Evolutionary conservation across 495 filamentous ascomycete species (phyloP), one percentile per base, ranked within the genome.

Genomic region (Niebla homalea): DNA sequence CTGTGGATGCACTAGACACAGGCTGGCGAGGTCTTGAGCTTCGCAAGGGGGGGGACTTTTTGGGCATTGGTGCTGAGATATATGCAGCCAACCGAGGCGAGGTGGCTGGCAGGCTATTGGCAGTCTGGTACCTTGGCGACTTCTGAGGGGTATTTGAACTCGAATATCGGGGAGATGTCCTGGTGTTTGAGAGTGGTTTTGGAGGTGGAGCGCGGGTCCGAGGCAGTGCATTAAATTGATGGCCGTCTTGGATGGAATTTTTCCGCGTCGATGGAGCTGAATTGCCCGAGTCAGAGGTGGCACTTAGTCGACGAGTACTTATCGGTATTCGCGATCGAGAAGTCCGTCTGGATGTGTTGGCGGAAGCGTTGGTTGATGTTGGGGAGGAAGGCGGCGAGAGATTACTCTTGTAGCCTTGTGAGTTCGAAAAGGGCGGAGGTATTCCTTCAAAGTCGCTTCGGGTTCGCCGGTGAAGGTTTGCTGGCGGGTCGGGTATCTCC

Each of bases 21-120:
- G 84, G 83, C 62, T 85, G 82, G 25, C 89, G 73, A 18, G 86
- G 85, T 37, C 85, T 73, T 10, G 89, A 94, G 55, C 87, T 89
- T 50, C 89, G 77, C 19, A 95, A 68, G 12, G 80, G 82, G 0
- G 89, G 89, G 4, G 83, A 86, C 49, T 75, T 76, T 48, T 79
- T 78, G 5, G 74, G 74, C 26, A 66, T 70, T 11, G 80, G 77
- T 16, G 74, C 71, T 46, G 76, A 72, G 53, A 87, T 80, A 65
- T 81, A 81, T n/a, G 80, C 83, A 47, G 75, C 70, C 15, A 85
- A 61, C 38, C 67, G 74, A 20, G 73, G 71, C 48, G 69, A 74
- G 49, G 63, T 72, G 2, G 59, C 56, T 39, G 64, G 53, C 36
- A 35, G 56, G 20, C 57, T 48, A 20, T 26, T 49, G 16, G 66